These are phyloP conservation scores for Mycena amicta DNA, from an alignment of 768 basidiomycete species.

Conservation along the genomic window DNA sequence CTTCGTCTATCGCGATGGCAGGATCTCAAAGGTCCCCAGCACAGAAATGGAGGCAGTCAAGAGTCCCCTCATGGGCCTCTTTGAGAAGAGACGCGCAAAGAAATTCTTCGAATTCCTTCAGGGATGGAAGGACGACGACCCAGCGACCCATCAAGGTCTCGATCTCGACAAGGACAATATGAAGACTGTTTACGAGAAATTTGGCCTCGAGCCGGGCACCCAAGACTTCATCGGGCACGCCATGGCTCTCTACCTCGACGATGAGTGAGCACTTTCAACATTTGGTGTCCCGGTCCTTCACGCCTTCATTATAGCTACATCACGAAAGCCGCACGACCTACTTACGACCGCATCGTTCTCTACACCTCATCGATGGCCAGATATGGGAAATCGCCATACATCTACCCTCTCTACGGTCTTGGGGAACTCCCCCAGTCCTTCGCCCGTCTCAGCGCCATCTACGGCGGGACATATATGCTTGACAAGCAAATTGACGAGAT, in stretches of 20 bases:
- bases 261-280: slow-evolving; percentile 67
- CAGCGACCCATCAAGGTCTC: slow-evolving; percentile 96
- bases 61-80: slow-evolving; percentile 97
- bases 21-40: slow-evolving; percentile 95
- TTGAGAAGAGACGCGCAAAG: slow-evolving; percentile 97
- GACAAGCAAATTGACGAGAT: slow-evolving; percentile 93
- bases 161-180: slow-evolving; percentile 90
- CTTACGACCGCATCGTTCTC: slow-evolving; percentile 93
- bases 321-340: slow-evolving; percentile 83
- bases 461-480: slow-evolving; percentile 99
- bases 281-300: background rate
- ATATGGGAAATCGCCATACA: slow-evolving; percentile 99
- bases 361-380: slow-evolving; percentile 99
- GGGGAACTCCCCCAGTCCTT: slow-evolving; percentile 99
- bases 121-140: slow-evolving; percentile 92
- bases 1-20: slow-evolving; percentile 96
- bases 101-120: slow-evolving; percentile 99
- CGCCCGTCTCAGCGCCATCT: slow-evolving; percentile 96
- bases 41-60: slow-evolving; percentile 97
- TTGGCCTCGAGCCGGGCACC: slow-evolving; percentile 94
- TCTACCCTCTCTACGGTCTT: slow-evolving; percentile 98
- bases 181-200: slow-evolving; percentile 95
- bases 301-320: slow-evolving; percentile 67
- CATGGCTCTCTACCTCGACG: slow-evolving; percentile 97
- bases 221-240: slow-evolving; percentile 99